Percentiles rank a stretch among this genome's conserved stretches.
Evolutionary conservation across 116 monocot species (phyloP).

Genomic region (Trichopus zeylanicus): DNA sequence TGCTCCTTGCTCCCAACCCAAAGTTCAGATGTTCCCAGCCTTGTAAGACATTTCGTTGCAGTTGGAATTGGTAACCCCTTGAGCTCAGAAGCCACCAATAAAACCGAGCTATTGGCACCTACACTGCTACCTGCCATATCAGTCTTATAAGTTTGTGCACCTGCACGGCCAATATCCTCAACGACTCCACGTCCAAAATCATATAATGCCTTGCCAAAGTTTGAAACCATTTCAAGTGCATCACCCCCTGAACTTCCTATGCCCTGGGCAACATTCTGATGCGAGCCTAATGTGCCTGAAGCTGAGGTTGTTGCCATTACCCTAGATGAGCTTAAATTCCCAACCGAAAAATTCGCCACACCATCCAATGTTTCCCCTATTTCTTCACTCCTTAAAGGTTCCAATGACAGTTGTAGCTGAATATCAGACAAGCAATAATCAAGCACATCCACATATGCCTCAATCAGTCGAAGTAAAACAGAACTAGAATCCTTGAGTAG

Average conservation of each 20-base stretch:
- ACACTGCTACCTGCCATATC: slow-evolving; percentile 15
- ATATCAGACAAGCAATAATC: slow-evolving; percentile 95
- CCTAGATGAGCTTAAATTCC: slow-evolving; percentile 9
- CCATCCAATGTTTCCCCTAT: slow-evolving; percentile 13
- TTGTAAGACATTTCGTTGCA: slow-evolving; percentile 49
- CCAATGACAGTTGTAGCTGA: slow-evolving; percentile 24
- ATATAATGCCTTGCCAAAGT: slow-evolving; percentile 87
- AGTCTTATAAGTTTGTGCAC: slow-evolving; percentile 20
- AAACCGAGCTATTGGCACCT: slow-evolving; percentile 17
- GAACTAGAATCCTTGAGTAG: slow-evolving; percentile 74
- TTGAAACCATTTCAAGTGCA: slow-evolving; percentile 75
- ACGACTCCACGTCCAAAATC: slow-evolving; percentile 96
- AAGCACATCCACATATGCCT: slow-evolving; percentile 78
- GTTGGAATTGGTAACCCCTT: slow-evolving; percentile 93
- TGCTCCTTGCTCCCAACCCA: slow-evolving; percentile 88
- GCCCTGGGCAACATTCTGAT: slow-evolving; percentile 19
- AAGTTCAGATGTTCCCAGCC: slow-evolving; percentile 63
- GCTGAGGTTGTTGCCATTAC: slow-evolving; percentile 19
- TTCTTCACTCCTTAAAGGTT: slow-evolving; percentile 13
- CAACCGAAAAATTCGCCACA: slow-evolving; percentile 7
- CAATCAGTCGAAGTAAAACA: slow-evolving; percentile 57
- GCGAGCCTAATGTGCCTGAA: slow-evolving; percentile 15
- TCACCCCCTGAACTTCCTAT: slow-evolving; percentile 44
- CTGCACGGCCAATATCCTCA: slow-evolving; percentile 75
- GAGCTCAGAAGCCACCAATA: slow-evolving; percentile 49